Evolutionary conservation across 192 early-diverging fungal species (phyloP).

Genomic region (Podila verticillata): DNA sequence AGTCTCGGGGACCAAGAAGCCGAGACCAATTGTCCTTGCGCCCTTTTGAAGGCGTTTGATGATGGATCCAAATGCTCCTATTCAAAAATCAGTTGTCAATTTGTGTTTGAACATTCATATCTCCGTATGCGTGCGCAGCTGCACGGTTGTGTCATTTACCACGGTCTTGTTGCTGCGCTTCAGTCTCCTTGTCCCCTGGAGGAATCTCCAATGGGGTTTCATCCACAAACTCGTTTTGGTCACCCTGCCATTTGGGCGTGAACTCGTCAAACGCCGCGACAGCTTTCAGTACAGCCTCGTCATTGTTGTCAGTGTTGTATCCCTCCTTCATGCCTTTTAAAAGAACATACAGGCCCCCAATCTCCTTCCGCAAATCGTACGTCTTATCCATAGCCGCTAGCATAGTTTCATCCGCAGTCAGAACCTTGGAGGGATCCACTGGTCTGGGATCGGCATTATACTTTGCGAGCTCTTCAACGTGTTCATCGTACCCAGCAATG

Average conservation of each 20-base stretch:
- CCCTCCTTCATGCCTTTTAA: conserved; percentile 37
- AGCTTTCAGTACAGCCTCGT: conserved; percentile 35
- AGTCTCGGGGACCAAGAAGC: conserved; percentile 12
- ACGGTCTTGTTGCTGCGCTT: neutral
- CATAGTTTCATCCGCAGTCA: conserved; percentile 7
- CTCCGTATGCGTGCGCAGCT: too few species aligned
- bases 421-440: neutral
- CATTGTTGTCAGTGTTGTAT: conserved; percentile 44
- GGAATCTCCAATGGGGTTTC: conserved; percentile 26
- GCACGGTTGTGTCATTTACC: neutral
- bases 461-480: conserved; percentile 58
- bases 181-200: neutral
- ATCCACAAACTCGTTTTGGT: conserved; percentile 31
- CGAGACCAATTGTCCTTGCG: conserved; percentile 14
- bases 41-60: neutral
- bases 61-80: neutral
- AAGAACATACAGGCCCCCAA: conserved; percentile 30
- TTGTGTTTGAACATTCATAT: too few species aligned
- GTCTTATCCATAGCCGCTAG: conserved; percentile 1
- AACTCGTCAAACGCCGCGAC: conserved; percentile 21
- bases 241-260: conserved; percentile 26
- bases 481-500: conserved; percentile 70
- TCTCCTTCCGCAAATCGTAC: conserved; percentile 29
- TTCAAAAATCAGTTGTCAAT: neutral
- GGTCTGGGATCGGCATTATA: neutral